These are phyloP conservation scores for Byssoonygena ceratinophila DNA, from an alignment of 2,329 filamentous ascomycete genomes.

Conservation along the genomic window DNA sequence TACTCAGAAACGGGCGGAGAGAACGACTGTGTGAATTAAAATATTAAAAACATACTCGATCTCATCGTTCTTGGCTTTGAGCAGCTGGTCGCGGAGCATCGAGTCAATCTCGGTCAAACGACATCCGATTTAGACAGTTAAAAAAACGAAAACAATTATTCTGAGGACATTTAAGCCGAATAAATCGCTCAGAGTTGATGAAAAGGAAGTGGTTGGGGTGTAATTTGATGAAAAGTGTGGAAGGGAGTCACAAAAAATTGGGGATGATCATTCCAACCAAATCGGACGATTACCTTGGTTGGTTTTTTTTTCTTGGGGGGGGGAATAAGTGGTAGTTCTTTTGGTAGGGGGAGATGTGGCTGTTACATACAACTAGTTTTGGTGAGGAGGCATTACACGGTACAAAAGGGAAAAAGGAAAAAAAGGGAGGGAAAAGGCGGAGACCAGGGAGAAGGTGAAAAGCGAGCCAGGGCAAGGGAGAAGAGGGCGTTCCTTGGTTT, in stretches of 20 bases:
- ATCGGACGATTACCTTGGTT: neutral
- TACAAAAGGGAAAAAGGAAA: neutral
- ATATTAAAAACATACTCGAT: conserved; percentile 39
- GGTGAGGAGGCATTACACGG: neutral
- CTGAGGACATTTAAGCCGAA: conserved; percentile 35
- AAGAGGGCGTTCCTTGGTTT: neutral
- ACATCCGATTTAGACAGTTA: conserved; percentile 42
- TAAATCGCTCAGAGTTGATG: conserved; percentile 38
- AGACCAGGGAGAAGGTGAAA: neutral
- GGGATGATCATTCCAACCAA: neutral
- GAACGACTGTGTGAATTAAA: conserved; percentile 20
- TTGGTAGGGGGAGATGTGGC: neutral
- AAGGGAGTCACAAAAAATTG: neutral
- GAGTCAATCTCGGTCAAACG: conserved; percentile 39
- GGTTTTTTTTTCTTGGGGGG: neutral
- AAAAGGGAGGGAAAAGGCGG: neutral
- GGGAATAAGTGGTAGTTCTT: neutral
- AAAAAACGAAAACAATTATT: conserved; percentile 31
- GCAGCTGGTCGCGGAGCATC: conserved; percentile 42
- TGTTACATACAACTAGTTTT: neutral
- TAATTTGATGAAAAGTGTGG: conserved; percentile 22
- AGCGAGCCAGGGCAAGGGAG: neutral
- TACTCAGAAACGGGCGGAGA: conserved; percentile 17
- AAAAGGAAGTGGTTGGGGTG: conserved; percentile 32
- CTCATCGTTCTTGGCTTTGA: conserved; percentile 43